These are phyloP conservation scores for Xylaria sp. DNA, from an alignment of 2,329 filamentous ascomycete genomes.

Conservation along the genomic window DNA sequence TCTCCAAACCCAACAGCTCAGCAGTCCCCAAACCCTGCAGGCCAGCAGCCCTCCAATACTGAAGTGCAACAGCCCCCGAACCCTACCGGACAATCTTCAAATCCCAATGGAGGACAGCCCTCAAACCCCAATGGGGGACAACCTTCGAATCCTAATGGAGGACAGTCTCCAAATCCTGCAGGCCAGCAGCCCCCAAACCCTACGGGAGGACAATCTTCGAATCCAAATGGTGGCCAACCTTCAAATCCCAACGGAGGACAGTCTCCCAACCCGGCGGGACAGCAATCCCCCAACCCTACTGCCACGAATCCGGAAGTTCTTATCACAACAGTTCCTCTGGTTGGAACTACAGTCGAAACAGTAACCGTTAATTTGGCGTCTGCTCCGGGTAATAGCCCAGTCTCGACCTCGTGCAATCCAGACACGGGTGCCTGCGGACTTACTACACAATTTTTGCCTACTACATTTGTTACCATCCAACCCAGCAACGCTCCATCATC, in stretches of 20 bases:
- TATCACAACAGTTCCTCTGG: constrained; percentile 15
- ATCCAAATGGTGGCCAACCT: constrained; percentile 8
- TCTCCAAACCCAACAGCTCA: constrained; percentile 19
- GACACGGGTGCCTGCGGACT: constrained; percentile 8
- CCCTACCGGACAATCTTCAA: constrained; percentile 21
- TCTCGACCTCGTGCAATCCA: constrained; percentile 8
- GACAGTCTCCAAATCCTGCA: constrained; percentile 10
- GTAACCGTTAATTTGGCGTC: constrained; percentile 30
- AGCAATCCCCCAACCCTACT: constrained; percentile 9
- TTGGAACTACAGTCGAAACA: constrained; percentile 34
- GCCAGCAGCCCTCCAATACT: constrained; percentile 14
- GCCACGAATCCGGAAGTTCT: neutral
- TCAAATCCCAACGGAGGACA: constrained; percentile 1
- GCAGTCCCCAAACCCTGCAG: constrained; percentile 19
- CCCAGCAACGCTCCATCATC: constrained; percentile 24
- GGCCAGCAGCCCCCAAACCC: constrained; percentile 25
- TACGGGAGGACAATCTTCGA: constrained; percentile 21
- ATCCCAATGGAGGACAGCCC: constrained; percentile 7
- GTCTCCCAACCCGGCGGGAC: constrained; percentile 11
- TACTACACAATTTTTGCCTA: constrained; percentile 24
- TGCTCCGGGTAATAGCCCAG: constrained; percentile 20
- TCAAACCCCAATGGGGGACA: constrained; percentile 13
- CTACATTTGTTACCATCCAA: constrained; percentile 30
- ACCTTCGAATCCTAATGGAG: constrained; percentile 10
- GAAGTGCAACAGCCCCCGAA: constrained; percentile 23